These are phyloP conservation scores for Leptosphaerulina australis DNA, from an alignment of 2,329 filamentous ascomycete genomes.

Conservation along the genomic window DNA sequence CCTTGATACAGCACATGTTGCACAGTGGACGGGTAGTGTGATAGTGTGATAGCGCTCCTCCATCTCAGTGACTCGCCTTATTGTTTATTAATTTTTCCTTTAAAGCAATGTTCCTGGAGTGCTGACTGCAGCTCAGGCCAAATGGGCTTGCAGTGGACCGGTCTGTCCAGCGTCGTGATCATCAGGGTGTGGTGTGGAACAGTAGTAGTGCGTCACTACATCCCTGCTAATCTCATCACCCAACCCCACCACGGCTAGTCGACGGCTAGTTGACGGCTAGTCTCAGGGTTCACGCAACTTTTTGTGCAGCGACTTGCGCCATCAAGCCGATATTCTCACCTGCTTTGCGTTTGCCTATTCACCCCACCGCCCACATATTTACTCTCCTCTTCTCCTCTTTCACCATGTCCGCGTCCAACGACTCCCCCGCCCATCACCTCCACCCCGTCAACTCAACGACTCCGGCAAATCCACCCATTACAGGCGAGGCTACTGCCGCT, in stretches of 20 bases:
- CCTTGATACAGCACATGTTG: slow-evolving; percentile 10
- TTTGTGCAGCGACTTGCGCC: slow-evolving; percentile 15
- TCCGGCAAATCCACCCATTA: slow-evolving; percentile 24
- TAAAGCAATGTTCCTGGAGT: background rate
- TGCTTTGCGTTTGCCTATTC: slow-evolving; percentile 21
- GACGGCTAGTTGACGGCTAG: too few species aligned
- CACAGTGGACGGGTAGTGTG: background rate
- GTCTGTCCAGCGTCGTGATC: background rate
- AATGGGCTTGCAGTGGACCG: background rate
- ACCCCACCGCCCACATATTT: slow-evolving; percentile 21
- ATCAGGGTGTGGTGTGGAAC: slow-evolving; percentile 1
- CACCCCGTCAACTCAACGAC: slow-evolving; percentile 30
- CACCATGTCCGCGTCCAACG: slow-evolving; percentile 40
- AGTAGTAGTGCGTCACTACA: slow-evolving; percentile 5
- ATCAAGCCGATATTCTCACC: slow-evolving; percentile 24
- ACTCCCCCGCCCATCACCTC: slow-evolving; percentile 27
- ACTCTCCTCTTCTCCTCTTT: slow-evolving; percentile 26
- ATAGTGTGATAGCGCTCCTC: background rate
- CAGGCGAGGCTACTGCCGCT: slow-evolving; percentile 36
- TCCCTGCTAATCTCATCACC: slow-evolving; percentile 14
- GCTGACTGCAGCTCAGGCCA: background rate
- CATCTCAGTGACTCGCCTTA: background rate
- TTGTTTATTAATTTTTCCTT: too few species aligned
- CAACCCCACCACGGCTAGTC: slow-evolving; percentile 11
- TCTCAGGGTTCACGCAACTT: slow-evolving; percentile 14